Evolutionary conservation across 2,329 filamentous ascomycete genomes (phyloP).

Genomic region (Colletotrichum phormii): DNA sequence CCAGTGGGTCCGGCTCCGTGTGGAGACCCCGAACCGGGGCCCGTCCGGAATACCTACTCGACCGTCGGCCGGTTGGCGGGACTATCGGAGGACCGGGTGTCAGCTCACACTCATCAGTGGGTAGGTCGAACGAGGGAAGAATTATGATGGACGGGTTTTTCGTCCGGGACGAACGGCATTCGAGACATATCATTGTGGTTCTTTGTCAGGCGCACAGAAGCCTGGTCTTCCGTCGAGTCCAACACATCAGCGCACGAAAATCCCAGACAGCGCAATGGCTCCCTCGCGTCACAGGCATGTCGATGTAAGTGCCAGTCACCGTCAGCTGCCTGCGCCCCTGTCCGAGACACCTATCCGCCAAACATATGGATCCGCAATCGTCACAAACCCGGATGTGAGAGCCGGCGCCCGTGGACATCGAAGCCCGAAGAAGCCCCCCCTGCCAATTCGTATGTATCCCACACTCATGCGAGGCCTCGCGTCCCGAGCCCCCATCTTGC

Average conservation of each 20-base stretch:
- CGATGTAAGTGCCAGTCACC: constrained; percentile 5
- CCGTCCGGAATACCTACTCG: background rate
- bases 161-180: background rate
- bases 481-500: background rate
- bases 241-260: background rate
- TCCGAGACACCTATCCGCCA: constrained; percentile 15
- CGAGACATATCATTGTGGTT: background rate
- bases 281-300: background rate
- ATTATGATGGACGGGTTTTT: background rate
- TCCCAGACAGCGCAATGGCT: background rate
- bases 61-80: background rate
- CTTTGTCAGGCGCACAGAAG: background rate
- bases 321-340: background rate
- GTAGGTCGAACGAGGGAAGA: too few relatives aligned
- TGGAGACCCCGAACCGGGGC: background rate
- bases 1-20: constrained; percentile 3
- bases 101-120: background rate
- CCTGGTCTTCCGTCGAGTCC: background rate
- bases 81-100: background rate
- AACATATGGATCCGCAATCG: constrained; percentile 7
- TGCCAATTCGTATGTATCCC: background rate
- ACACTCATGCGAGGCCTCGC: constrained; percentile 3
- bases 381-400: constrained; percentile 1
- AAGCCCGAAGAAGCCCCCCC: background rate
- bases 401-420: background rate